These are phyloP conservation scores for Haplosporangium sp. DNA, from an alignment of 371 early-diverging fungal genomes.

Conservation along the genomic window DNA sequence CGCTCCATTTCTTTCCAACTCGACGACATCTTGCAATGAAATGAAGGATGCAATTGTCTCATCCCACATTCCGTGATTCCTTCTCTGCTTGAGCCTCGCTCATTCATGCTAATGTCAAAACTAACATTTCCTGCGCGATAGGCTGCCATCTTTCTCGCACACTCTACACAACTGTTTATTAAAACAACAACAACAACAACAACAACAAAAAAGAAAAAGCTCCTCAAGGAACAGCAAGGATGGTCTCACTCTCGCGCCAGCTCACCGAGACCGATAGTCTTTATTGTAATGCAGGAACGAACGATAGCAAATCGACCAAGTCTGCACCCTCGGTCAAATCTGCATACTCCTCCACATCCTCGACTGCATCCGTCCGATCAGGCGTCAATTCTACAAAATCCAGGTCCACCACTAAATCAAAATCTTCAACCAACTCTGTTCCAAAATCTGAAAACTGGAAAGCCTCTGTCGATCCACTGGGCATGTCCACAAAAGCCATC, in stretches of 20 bases:
- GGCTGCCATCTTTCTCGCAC: no score
- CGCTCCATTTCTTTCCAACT: background rate
- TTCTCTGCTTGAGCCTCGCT: no score
- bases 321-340: conserved; percentile 18
- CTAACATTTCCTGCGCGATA: no score
- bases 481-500: conserved; percentile 36
- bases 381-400: conserved; percentile 22
- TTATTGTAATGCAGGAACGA: conserved; percentile 24
- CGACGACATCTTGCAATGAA: no score
- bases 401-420: conserved; percentile 20
- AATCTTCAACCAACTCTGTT: conserved; percentile 17
- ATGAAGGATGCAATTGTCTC: no score
- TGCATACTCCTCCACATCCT: conserved; percentile 15
- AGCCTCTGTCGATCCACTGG: conserved; percentile 24
- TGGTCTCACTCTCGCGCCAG: conserved; percentile 15
- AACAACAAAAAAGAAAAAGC: no score
- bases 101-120: no score
- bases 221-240: no score
- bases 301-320: conserved; percentile 18
- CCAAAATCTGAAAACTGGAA: conserved; percentile 26
- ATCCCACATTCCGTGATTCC: no score
- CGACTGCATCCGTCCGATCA: conserved; percentile 12
- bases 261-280: conserved; percentile 27
- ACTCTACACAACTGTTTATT: no score
- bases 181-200: no score